These are phyloP conservation scores for Pseudozyma tsukubaensis DNA, from an alignment of 1,284 basidiomycete species.

Conservation along the genomic window DNA sequence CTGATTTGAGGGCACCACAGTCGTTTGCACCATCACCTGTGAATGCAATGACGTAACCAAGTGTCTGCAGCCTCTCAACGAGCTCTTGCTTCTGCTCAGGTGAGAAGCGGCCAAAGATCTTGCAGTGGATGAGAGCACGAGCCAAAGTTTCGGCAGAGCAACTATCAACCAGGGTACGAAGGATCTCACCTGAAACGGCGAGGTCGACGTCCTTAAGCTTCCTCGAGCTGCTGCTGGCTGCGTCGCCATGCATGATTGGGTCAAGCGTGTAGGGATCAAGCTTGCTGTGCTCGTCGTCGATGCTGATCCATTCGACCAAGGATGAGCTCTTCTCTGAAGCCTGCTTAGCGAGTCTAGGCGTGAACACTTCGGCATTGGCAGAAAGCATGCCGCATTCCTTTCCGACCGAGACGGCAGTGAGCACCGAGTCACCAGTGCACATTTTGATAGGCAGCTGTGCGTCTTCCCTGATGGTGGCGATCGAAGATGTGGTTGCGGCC, in stretches of 20 bases:
- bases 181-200: slow-evolving; percentile 49
- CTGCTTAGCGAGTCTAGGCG: slow-evolving; percentile 19
- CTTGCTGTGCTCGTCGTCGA: slow-evolving; percentile 20
- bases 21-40: slow-evolving; percentile 58
- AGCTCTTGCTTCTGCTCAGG: slow-evolving; percentile 59
- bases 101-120: slow-evolving; percentile 51
- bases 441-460: slow-evolving; percentile 51
- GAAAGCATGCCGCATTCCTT: slow-evolving; percentile 46
- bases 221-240: not conserved
- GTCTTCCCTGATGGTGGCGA: slow-evolving; percentile 38
- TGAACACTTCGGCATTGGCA: slow-evolving; percentile 26
- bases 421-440: slow-evolving; percentile 53
- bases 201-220: slow-evolving; percentile 41
- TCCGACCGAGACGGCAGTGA: slow-evolving; percentile 52
- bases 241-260: slow-evolving; percentile 3
- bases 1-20: slow-evolving; percentile 49
- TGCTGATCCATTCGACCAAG: slow-evolving; percentile 46
- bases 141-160: slow-evolving; percentile 47
- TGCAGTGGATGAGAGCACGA: slow-evolving; percentile 38
- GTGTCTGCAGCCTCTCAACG: slow-evolving; percentile 44
- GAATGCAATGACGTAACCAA: slow-evolving; percentile 42
- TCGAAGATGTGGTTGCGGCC: slow-evolving; percentile 81
- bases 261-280: slow-evolving; percentile 51
- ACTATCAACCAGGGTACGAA: slow-evolving; percentile 25
- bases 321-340: not conserved